phyloP scores from a whole-genome alignment of 129 eudicot genomes.

The Solidago caesia region DNA sequence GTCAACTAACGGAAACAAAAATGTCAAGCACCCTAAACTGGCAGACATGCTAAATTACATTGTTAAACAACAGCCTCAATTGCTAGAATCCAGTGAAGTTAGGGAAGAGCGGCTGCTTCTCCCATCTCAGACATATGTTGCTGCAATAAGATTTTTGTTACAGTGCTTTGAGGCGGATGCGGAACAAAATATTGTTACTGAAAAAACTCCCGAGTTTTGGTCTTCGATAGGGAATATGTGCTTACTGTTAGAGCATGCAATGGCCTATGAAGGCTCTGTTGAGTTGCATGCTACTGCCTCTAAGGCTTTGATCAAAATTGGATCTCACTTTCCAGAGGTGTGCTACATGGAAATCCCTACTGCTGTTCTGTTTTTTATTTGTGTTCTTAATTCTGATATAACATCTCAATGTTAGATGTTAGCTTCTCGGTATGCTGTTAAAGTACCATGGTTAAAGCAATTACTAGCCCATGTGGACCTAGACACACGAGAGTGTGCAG shows the following conservation, averaged over 20 bases:
- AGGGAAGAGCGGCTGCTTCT: constrained; percentile 69
- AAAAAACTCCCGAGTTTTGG: constrained; percentile 39
- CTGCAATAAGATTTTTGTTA: constrained; percentile 71
- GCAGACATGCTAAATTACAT: constrained; percentile 75
- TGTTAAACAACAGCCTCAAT: constrained; percentile 60
- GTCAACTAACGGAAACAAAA: constrained; percentile 32
- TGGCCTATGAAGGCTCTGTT: constrained; percentile 85
- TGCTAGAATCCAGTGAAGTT: constrained; percentile 46
- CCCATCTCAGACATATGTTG: constrained; percentile 72
- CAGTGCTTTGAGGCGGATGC: constrained; percentile 80
- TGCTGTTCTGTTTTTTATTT: not conserved
- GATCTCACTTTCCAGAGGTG: constrained; percentile 83
- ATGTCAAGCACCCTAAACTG: constrained; percentile 62
- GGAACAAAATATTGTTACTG: constrained; percentile 35
- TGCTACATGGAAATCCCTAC: constrained; percentile 11
- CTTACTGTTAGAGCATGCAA: constrained; percentile 83
- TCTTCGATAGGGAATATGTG: constrained; percentile 61
- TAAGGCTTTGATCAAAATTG: constrained; percentile 66
- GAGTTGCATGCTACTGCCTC: constrained; percentile 91
- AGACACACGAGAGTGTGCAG: constrained; percentile 89
- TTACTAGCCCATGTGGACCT: constrained; percentile 70
- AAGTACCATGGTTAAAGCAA: constrained; percentile 75
- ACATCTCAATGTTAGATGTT: constrained; percentile 47
- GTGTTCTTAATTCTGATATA: constrained; percentile 23
- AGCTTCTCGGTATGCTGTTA: constrained; percentile 70